A percentile compares a stretch with the other conserved stretches of the same genome.
These are phyloP conservation scores for Huntiella savannae DNA, from an alignment of 2,329 filamentous ascomycete species.

Conservation along the genomic window DNA sequence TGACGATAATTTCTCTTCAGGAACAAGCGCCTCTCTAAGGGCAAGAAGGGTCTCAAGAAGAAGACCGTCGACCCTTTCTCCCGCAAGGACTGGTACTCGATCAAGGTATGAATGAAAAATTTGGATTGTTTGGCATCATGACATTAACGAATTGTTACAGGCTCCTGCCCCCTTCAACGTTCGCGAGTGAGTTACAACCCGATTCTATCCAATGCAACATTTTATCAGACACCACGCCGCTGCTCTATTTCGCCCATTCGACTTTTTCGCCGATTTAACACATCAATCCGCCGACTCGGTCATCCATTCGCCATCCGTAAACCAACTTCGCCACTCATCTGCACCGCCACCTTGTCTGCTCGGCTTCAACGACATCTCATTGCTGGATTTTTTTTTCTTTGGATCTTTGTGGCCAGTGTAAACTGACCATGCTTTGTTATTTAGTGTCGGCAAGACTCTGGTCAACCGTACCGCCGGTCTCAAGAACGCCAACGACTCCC, in stretches of 20 bases:
- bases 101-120: conserved; percentile 47
- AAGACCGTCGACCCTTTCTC: conserved; percentile 93
- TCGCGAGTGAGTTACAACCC: conserved; percentile 59
- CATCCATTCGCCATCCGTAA: not conserved
- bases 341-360: not conserved
- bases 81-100: conserved; percentile 97
- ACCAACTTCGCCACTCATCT: not conserved
- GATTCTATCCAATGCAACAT: not conserved
- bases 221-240: not conserved
- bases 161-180: conserved; percentile 89
- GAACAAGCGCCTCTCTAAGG: conserved; percentile 99
- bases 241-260: not conserved
- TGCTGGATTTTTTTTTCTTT: not conserved
- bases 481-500: conserved; percentile 98
- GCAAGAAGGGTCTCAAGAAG: conserved; percentile 99
- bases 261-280: not conserved
- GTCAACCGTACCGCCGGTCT: conserved; percentile 99
- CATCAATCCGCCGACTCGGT: not conserved
- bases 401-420: conserved; percentile 2
- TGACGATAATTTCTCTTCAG: conserved; percentile 24
- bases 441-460: conserved; percentile 96
- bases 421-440: conserved; percentile 14
- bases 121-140: not conserved
- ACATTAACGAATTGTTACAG: conserved; percentile 25
- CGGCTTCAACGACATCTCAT: not conserved